Evolutionary conservation across 305 asterid genomes (phyloP), one percentile per base, ranked within the genome.

Genomic region (Fraxinus greggii): DNA sequence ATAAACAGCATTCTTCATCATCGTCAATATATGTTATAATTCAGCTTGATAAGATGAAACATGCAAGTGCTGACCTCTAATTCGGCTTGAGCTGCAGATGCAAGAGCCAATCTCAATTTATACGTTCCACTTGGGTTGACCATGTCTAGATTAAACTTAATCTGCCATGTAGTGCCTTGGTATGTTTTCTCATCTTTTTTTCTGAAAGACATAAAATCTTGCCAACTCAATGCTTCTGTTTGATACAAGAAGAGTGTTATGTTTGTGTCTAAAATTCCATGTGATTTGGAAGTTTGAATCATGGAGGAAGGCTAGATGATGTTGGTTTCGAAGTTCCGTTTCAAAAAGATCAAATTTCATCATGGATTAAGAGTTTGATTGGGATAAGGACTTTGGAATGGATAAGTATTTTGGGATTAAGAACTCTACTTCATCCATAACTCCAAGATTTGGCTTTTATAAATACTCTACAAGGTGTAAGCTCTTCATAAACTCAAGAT

Each of bases 131-230:
- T 70, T 40, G 59, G 77, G 23, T 80, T 59, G 40, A 86, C 67
- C 69, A n/a, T 74, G 24, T 73, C 70, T 42, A 78, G 45, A 12
- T 81, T 82, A 70, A 86, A 86, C 78, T 72, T 65, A 83, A 86
- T 81, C 74, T 81, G 63, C 89, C 87, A 86, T 78, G 86, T 84
- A 7, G 80, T 86, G 38, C 81, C 67, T 75, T 67, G 80, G 75
- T 83, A 80, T 23, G 61, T 77, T 1, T 15, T 75, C 4, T 29
- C 78, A 36, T 45, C 74, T 24, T 33, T 40, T 31, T 75, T 78
- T 78, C 89, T 86, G 84, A 23, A 36, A 29, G 32, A 4, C 81
- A 74, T 56, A 80, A 61, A 74, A 40, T 82, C 38, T 15, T 32
- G 5, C 9, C 8, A 45, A 65, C 13, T 29, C 12, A 26, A 17